phyloP scores from a whole-genome alignment of 2,329 filamentous ascomycete species.

The Colletotrichum navitas region DNA sequence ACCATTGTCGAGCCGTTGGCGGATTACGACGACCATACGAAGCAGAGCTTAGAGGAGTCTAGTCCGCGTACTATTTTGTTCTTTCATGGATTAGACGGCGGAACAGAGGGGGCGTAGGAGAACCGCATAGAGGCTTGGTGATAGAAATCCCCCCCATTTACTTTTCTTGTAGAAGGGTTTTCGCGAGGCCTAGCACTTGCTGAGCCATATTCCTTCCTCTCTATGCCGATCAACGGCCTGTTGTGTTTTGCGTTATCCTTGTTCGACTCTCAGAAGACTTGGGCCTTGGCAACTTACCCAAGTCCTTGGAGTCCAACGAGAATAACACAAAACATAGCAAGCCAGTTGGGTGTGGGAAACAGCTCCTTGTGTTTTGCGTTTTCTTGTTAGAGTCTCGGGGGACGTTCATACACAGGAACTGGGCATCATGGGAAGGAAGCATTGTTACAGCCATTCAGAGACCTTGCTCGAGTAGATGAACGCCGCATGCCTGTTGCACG shows the following conservation, averaged over 20 bases:
- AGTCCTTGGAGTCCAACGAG: too few species aligned
- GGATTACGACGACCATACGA: background rate
- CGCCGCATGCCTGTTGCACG: constrained; percentile 10
- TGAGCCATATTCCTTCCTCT: background rate
- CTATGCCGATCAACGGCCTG: background rate
- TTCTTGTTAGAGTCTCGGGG: constrained; percentile 1
- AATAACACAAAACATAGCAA: too few species aligned
- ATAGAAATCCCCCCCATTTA: background rate
- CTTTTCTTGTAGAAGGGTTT: background rate
- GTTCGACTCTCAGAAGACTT: too few species aligned
- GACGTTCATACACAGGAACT: constrained; percentile 22
- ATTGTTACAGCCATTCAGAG: constrained; percentile 31
- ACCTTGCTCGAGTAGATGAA: constrained; percentile 38
- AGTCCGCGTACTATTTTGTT: background rate
- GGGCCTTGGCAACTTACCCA: too few species aligned
- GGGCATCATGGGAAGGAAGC: constrained; percentile 25
- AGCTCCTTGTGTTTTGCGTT: constrained; percentile 5
- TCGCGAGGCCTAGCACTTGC: background rate
- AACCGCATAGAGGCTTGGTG: constrained; percentile 13
- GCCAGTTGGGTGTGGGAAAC: too few species aligned
- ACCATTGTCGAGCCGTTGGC: constrained; percentile 20
- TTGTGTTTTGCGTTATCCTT: background rate
- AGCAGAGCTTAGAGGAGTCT: background rate
- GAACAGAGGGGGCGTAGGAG: background rate
- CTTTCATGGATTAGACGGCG: constrained; percentile 15